phyloP scores from a whole-genome alignment of 768 basidiomycete species.

The Rhodotorula taiwanensis region DNA sequence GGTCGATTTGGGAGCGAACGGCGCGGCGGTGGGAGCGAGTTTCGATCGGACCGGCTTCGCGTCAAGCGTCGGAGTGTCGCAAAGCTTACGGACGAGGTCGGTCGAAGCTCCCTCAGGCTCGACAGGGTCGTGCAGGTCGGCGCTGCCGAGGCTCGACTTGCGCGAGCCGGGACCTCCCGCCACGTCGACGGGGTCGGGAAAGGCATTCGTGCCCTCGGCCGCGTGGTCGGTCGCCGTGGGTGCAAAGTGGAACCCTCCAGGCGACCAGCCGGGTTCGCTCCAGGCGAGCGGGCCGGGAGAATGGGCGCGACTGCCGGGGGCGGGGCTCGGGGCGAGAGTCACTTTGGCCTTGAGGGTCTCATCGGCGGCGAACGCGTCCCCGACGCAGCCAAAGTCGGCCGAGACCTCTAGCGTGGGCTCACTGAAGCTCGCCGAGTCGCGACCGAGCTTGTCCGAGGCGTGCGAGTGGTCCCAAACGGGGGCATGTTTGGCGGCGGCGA shows the following conservation, averaged over 20 bases:
- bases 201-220: background rate
- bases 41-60: conserved; percentile 4
- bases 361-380: background rate
- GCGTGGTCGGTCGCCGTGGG: background rate
- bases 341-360: background rate
- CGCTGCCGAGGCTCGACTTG: background rate
- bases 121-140: background rate
- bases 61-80: background rate
- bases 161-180: too few species aligned
- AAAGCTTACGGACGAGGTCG: background rate
- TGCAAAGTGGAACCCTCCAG: conserved; percentile 16
- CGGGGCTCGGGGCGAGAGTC: background rate
- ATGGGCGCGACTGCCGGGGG: background rate
- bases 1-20: conserved; percentile 21
- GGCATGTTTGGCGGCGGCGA: too few species aligned
- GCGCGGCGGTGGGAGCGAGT: conserved; percentile 28
- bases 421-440: background rate
- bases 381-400: background rate
- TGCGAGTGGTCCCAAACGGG: background rate
- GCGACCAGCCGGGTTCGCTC: conserved; percentile 15
- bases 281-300: conserved; percentile 20
- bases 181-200: background rate
- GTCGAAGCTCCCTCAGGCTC: too few species aligned
- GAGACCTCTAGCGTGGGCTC: background rate
- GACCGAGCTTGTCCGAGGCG: background rate